Conservation (phyloP, 2,329 filamentous ascomycete genomes). For the Calonectria honghensis region DNA sequence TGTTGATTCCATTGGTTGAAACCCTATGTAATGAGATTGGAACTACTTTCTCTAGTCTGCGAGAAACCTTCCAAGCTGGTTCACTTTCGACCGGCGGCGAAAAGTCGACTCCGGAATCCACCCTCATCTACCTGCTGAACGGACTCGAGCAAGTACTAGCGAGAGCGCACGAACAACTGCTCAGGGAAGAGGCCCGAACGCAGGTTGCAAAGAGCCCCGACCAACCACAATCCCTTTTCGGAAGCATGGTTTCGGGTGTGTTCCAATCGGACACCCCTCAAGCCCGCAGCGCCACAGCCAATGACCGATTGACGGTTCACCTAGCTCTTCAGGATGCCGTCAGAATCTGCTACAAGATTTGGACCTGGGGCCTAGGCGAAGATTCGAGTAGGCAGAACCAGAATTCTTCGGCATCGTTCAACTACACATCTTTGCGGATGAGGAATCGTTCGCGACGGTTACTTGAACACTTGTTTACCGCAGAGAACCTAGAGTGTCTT, state of each 20-base stretch:
- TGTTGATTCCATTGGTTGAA: slow-evolving; percentile 92
- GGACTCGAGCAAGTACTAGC: slow-evolving; percentile 94
- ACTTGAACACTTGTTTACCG: slow-evolving; percentile 93
- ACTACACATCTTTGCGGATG: slow-evolving; percentile 92
- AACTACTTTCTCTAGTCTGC: slow-evolving; percentile 82
- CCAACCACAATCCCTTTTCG: slow-evolving; percentile 90
- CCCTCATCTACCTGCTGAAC: slow-evolving; percentile 90
- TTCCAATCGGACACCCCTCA: slow-evolving; percentile 87
- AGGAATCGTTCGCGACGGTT: slow-evolving; percentile 91
- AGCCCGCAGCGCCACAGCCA: slow-evolving; percentile 89
- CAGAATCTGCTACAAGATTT: slow-evolving; percentile 92
- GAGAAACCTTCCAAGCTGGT: slow-evolving; percentile 73
- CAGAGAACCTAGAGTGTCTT: slow-evolving; percentile 93
- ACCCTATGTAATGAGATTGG: slow-evolving; percentile 89
- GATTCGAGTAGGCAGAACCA: slow-evolving; percentile 77
- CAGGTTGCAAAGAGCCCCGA: slow-evolving; percentile 85
- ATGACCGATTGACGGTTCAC: slow-evolving; percentile 93
- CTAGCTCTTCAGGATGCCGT: slow-evolving; percentile 98
- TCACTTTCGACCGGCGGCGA: slow-evolving; percentile 47
- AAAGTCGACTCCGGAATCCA: slow-evolving; percentile 76
- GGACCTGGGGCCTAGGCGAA: slow-evolving; percentile 89
- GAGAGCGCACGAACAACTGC: slow-evolving; percentile 87
- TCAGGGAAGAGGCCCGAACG: slow-evolving; percentile 83
- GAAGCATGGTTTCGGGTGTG: slow-evolving; percentile 94
- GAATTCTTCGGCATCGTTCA: slow-evolving; percentile 86